phyloP scores from a whole-genome alignment of 164 flowering plant species.

The Warburgia ugandensis region DNA sequence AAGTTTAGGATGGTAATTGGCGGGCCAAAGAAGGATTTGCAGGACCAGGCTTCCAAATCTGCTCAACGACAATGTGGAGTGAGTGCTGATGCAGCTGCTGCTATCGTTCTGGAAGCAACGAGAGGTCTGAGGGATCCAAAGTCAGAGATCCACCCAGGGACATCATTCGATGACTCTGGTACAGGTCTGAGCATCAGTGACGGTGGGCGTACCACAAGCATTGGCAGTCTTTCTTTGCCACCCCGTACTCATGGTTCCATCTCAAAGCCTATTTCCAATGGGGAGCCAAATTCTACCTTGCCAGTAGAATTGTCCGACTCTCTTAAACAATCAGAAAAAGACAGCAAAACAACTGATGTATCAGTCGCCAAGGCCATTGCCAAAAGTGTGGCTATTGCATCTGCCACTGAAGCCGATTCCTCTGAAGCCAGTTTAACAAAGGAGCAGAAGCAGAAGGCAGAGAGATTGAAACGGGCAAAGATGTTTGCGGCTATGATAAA shows the following conservation, averaged over 20 bases:
- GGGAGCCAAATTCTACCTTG: slow-evolving; percentile 19
- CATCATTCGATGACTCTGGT: slow-evolving; percentile 24
- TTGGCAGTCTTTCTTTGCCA: slow-evolving; percentile 18
- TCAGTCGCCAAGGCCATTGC: slow-evolving; percentile 42
- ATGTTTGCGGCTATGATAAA: slow-evolving; percentile 83
- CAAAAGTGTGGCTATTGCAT: slow-evolving; percentile 48
- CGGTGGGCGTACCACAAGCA: slow-evolving; percentile 23
- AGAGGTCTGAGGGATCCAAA: slow-evolving; percentile 62
- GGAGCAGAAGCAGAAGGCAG: slow-evolving; percentile 83
- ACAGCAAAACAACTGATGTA: slow-evolving; percentile 8
- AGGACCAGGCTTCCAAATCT: slow-evolving; percentile 41
- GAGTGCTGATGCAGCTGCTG: slow-evolving; percentile 71
- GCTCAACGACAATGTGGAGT: slow-evolving; percentile 33
- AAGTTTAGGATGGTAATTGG: slow-evolving; percentile 86
- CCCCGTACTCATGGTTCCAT: slow-evolving; percentile 17
- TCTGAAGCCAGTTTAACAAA: slow-evolving; percentile 58
- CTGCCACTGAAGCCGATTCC: slow-evolving; percentile 64
- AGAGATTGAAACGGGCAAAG: slow-evolving; percentile 88
- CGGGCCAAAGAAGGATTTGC: slow-evolving; percentile 64
- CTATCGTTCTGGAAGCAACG: slow-evolving; percentile 88
- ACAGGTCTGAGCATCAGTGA: slow-evolving; percentile 25
- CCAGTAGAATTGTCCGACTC: slow-evolving; percentile 16
- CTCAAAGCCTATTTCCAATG: slow-evolving; percentile 21
- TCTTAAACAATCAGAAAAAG: slow-evolving; percentile 3
- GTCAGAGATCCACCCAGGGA: slow-evolving; percentile 29